These are phyloP conservation scores for Bothriochloa decipiens DNA, from an alignment of 176 grass and related monocot species.

Conservation along the genomic window DNA sequence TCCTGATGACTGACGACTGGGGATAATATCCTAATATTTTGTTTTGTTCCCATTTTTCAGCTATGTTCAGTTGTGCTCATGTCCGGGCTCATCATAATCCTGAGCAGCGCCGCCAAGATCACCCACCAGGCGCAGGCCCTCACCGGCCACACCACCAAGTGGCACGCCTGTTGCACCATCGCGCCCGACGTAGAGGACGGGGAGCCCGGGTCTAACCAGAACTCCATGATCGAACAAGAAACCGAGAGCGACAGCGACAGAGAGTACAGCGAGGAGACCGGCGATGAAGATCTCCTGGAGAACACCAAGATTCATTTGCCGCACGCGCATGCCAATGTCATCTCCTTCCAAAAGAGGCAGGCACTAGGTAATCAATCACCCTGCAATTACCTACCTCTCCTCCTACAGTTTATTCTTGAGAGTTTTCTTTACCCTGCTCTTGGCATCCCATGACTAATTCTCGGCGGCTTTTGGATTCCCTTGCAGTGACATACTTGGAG, in stretches of 20 bases:
- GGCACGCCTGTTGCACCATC: slow-evolving; percentile 96
- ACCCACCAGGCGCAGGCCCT: slow-evolving; percentile 93
- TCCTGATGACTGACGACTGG: not conserved
- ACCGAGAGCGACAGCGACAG: not conserved
- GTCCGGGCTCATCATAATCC: slow-evolving; percentile 78
- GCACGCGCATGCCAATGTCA: slow-evolving; percentile 47
- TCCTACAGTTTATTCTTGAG: not conserved
- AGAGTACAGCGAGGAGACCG: slow-evolving; percentile 55
- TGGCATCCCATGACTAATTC: not conserved
- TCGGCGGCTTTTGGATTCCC: not conserved
- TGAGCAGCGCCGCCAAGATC: slow-evolving; percentile 89
- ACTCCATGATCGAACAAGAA: slow-evolving; percentile 40
- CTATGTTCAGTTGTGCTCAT: slow-evolving; percentile 84
- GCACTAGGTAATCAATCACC: slow-evolving; percentile 62
- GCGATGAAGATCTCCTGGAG: slow-evolving; percentile 74
- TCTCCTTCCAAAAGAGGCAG: slow-evolving; percentile 94
- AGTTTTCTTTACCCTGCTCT: not conserved
- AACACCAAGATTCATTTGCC: slow-evolving; percentile 58
- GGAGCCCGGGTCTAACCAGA: slow-evolving; percentile 17
- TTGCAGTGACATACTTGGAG: slow-evolving; percentile 92
- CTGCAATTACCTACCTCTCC: not conserved
- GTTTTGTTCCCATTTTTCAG: slow-evolving; percentile 39
- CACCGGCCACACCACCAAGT: slow-evolving; percentile 85
- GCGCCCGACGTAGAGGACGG: slow-evolving; percentile 34
- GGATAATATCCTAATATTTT: not conserved